These are phyloP conservation scores for Entelexis paramagnoliae DNA, from an alignment of 1,139 yeast genomes.

Conservation along the genomic window DNA sequence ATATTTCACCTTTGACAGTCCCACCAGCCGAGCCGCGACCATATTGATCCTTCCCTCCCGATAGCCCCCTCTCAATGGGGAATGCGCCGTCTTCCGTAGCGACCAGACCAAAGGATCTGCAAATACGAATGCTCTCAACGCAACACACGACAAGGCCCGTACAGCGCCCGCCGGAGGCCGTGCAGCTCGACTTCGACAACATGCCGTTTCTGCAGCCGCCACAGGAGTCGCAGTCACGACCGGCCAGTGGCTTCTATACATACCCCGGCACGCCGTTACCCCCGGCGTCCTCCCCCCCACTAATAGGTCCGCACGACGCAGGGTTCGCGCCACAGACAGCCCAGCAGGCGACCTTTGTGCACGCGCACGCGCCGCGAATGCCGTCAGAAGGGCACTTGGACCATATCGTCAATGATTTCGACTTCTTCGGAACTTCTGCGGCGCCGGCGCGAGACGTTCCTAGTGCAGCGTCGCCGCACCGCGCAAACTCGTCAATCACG, in stretches of 20 bases:
- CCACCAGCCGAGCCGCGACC: too few relatives aligned
- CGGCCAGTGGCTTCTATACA: not conserved
- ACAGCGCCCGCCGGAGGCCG: not conserved
- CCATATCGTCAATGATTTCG: not conserved
- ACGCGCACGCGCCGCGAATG: not conserved
- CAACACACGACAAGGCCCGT: not conserved
- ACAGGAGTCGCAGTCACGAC: not conserved
- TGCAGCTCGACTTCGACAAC: slow-evolving; percentile 12
- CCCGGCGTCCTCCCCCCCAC: slow-evolving; percentile 7
- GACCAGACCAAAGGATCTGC: not conserved
- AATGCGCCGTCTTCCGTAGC: slow-evolving; percentile 5
- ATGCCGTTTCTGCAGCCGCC: slow-evolving; percentile 16
- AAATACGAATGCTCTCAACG: not conserved
- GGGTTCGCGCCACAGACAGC: too few relatives aligned
- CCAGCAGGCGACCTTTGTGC: not conserved
- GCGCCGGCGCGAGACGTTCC: not conserved
- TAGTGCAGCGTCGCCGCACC: too few relatives aligned
- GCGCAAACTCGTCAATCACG: not conserved
- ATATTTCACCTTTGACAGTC: not conserved
- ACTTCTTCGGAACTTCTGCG: not conserved
- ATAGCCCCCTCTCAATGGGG: not conserved
- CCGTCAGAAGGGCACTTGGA: not conserved
- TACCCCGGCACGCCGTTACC: slow-evolving; percentile 8
- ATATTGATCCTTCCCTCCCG: too few relatives aligned
- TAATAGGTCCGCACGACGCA: not conserved